These are phyloP conservation scores for Euphorbia corollata DNA, from an alignment of 441 rosid genomes.

Conservation along the genomic window DNA sequence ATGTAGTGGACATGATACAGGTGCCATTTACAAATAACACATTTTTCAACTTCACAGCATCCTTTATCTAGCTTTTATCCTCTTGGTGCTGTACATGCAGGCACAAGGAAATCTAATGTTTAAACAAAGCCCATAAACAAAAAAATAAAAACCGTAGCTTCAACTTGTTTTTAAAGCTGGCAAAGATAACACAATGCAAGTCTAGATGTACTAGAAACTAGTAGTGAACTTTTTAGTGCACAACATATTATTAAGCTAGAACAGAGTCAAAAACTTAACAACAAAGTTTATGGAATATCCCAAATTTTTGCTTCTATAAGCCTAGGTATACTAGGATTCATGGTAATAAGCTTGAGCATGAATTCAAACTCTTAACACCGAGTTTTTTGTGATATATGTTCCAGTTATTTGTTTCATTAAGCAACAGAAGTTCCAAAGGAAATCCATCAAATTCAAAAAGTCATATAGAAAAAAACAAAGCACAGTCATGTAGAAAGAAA, in stretches of 20 bases:
- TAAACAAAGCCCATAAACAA: neutral
- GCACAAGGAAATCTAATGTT: conserved; percentile 10
- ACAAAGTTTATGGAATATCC: too few relatives aligned
- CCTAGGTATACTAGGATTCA: neutral
- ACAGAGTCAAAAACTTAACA: neutral
- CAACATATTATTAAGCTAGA: neutral
- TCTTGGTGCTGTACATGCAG: conserved; percentile 59
- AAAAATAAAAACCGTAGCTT: neutral
- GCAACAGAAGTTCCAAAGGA: neutral
- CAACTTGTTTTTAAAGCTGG: neutral
- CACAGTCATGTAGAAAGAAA: conserved; percentile 14
- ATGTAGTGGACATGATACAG: conserved; percentile 4
- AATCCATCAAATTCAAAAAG: conserved; percentile 16
- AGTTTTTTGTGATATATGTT: too few relatives aligned
- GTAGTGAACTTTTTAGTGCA: neutral
- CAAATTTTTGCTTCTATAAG: too few relatives aligned
- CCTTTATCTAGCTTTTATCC: conserved; percentile 67
- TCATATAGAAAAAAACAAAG: conserved; percentile 37
- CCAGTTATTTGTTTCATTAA: neutral
- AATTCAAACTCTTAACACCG: neutral
- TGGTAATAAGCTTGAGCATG: neutral
- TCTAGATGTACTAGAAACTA: neutral
- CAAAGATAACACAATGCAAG: neutral
- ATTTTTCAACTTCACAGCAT: conserved; percentile 70
- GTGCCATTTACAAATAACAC: conserved; percentile 25